phyloP scores from a whole-genome alignment of 257 asterid genomes.

The Verbena officinalis region DNA sequence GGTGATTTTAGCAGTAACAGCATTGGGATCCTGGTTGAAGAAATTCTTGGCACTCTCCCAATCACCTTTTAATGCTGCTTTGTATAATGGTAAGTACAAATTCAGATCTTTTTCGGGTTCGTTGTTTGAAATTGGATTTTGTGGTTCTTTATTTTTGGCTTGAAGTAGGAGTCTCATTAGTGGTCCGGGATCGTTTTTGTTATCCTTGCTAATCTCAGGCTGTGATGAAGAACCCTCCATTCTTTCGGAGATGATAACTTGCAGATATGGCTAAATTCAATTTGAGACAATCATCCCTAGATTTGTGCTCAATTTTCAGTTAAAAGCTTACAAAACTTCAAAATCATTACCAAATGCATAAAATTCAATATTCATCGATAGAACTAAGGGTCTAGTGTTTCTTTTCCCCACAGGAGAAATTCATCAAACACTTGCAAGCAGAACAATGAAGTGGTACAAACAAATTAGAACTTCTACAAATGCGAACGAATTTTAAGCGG shows the following conservation, averaged over 20 bases:
- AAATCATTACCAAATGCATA: background rate
- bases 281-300: background rate
- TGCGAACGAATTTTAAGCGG: background rate
- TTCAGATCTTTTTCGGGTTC: conserved; percentile 42
- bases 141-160: conserved; percentile 31
- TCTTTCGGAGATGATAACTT: background rate
- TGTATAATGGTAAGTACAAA: conserved; percentile 43
- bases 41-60: conserved; percentile 42
- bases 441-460: background rate
- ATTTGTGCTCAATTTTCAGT: background rate
- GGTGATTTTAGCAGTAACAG: conserved; percentile 43
- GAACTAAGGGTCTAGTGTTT: no score
- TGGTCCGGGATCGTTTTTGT: conserved; percentile 35
- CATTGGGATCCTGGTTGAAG: conserved; percentile 40
- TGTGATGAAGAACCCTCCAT: conserved; percentile 36
- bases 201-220: conserved; percentile 14
- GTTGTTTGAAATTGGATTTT: conserved; percentile 21
- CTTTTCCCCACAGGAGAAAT: background rate
- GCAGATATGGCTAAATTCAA: background rate
- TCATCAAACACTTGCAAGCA: background rate
- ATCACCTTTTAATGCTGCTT: conserved; percentile 43
- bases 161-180: conserved; percentile 31
- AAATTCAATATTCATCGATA: background rate
- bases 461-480: background rate
- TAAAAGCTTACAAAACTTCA: background rate